Evolutionary conservation across 2,329 filamentous ascomycete species (phyloP).

Genomic region (Talaromyces sp.): DNA sequence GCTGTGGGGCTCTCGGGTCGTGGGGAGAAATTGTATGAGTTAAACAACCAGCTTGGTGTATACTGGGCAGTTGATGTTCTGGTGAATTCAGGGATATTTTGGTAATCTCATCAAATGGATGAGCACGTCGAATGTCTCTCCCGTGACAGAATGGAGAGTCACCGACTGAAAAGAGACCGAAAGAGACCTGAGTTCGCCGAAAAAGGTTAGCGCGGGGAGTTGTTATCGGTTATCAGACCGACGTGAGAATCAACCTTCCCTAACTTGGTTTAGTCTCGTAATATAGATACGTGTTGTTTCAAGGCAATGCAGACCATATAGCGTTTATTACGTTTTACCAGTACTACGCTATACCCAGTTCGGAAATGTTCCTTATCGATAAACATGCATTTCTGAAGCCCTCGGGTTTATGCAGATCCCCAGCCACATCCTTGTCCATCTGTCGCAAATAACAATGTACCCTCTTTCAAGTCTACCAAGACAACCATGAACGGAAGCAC

Average conservation of each 20-base stretch:
- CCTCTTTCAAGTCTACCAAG: neutral
- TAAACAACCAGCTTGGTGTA: neutral
- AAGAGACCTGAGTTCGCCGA: neutral
- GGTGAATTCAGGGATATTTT: neutral
- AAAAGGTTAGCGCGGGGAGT: conserved; percentile 14
- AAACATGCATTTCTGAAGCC: conserved; percentile 1
- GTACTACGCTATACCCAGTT: too few relatives aligned
- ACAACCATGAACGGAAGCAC: neutral
- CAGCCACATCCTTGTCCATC: neutral
- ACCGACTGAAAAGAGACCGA: too few relatives aligned
- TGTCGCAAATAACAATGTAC: neutral
- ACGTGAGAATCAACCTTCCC: too few relatives aligned
- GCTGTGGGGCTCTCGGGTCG: conserved; percentile 22
- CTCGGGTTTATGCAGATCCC: conserved; percentile 1
- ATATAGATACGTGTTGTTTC: too few relatives aligned
- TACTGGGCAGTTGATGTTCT: neutral
- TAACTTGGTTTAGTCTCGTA: too few relatives aligned
- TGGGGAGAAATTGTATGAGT: neutral
- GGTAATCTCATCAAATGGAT: too few relatives aligned
- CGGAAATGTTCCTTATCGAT: too few relatives aligned
- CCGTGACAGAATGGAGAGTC: too few relatives aligned
- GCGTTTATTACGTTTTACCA: too few relatives aligned
- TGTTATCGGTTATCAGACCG: conserved; percentile 8
- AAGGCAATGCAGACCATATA: too few relatives aligned
- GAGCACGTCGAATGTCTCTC: too few relatives aligned